Percentiles rank a stretch among this genome's conserved stretches.
phyloP scores from a whole-genome alignment of 1,284 basidiomycete species.

The Ustilago nuda region DNA sequence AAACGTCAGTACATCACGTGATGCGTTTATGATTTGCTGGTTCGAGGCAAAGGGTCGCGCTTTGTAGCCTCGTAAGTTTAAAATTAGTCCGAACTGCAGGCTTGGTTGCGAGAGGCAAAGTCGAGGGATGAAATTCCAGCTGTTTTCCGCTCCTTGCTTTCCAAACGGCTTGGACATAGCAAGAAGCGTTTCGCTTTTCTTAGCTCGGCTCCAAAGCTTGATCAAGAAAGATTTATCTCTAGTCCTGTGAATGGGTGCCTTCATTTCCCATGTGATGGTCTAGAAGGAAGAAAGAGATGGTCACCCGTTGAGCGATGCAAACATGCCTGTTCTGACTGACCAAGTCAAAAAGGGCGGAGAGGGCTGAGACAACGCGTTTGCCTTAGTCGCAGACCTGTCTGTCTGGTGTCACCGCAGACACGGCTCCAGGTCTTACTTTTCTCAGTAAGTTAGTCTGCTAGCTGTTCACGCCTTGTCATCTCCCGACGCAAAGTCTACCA shows the following conservation, averaged over 20 bases:
- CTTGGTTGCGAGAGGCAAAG: not conserved
- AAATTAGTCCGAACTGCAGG: not conserved
- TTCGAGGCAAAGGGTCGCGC: not conserved
- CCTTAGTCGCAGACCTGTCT: not conserved
- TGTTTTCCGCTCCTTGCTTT: not conserved
- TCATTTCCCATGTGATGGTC: too few relatives aligned
- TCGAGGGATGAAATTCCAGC: not conserved
- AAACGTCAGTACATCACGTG: not conserved
- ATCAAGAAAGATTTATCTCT: too few relatives aligned
- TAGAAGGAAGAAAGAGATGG: too few relatives aligned
- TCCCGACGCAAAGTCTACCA: not conserved
- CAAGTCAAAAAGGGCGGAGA: conserved; percentile 1
- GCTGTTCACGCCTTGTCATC: not conserved
- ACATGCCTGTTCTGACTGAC: not conserved
- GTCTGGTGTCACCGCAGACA: not conserved
- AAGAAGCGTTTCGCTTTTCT: too few relatives aligned
- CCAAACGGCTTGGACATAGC: too few relatives aligned
- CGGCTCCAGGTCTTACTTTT: not conserved
- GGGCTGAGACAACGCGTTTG: conserved; percentile 2
- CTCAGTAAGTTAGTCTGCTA: not conserved
- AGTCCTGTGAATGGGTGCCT: too few relatives aligned
- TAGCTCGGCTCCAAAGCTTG: too few relatives aligned
- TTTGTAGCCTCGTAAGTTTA: not conserved
- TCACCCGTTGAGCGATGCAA: not conserved
- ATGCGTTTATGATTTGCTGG: not conserved